Conservation (phyloP, 2,329 filamentous ascomycete genomes). For the Boeremia lycopersici region DNA sequence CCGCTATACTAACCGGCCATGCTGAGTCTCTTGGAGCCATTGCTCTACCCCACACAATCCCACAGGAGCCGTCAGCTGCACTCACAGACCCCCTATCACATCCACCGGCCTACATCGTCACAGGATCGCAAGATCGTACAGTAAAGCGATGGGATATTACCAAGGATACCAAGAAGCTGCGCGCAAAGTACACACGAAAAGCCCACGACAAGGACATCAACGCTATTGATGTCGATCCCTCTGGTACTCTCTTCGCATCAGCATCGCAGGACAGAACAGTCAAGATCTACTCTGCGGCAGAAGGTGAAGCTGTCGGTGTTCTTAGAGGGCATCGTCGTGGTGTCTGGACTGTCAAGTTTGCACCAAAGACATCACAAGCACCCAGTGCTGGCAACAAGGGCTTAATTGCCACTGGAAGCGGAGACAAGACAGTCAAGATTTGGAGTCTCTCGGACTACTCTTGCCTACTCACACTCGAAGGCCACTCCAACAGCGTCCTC, state of each 20-base stretch:
- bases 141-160: constrained; percentile 89
- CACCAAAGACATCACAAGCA: constrained; percentile 73
- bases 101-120: constrained; percentile 83
- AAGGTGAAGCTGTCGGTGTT: constrained; percentile 89
- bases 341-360: constrained; percentile 94
- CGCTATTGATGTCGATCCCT: constrained; percentile 79
- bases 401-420: constrained; percentile 85
- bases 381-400: constrained; percentile 70
- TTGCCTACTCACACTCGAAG: constrained; percentile 92
- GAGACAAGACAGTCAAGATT: constrained; percentile 93
- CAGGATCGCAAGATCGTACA: constrained; percentile 93
- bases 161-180: constrained; percentile 58
- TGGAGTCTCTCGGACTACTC: constrained; percentile 94
- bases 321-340: constrained; percentile 91
- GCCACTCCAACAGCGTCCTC: constrained; percentile 92
- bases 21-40: constrained; percentile 93
- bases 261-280: constrained; percentile 96
- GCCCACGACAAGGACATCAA: constrained; percentile 99
- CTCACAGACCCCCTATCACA: constrained; percentile 75
- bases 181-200: constrained; percentile 85
- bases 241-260: constrained; percentile 84
- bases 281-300: constrained; percentile 92
- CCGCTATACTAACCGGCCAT: constrained; percentile 85
- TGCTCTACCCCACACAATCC: constrained; percentile 73
- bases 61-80: constrained; percentile 71